Base-by-base conservation (phyloP, 768 basidiomycete species). In the Boletus patriciae region DNA sequence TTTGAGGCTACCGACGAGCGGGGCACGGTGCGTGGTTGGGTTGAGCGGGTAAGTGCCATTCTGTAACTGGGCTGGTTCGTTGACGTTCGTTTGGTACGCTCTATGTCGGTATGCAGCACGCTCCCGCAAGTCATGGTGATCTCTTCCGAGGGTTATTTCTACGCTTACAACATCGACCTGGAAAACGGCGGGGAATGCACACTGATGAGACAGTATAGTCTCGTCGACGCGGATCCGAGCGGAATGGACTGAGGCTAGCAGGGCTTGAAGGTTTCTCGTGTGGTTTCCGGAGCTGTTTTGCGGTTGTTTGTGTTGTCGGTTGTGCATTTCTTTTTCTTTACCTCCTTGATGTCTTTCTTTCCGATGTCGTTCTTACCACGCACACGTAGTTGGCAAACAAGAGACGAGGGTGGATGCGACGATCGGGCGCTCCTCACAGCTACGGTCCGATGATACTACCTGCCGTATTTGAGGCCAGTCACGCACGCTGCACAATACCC, bases 61-160 rank as follows among this genome's bases (percentile, higher is more conserved):
- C 51, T 18, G 9, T 38, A 18, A 21, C 5, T 13, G 4, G 21
- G 52, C 43, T 27, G 9, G 13, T 29, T 27, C 23, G 45, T 18
- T 45, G 27, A 50, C 31, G 10, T 25, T 18, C 13, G 33, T 54
- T 45, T 9, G 25, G 25, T 25, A 4, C 6, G 37, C 19, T 21
- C 43, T 31, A 37, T 38, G 41, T n/a, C 48, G 1, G 19, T 10
- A 3, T 29, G 16, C 66, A 94, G 92, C 18, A 94, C 93, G 8
- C 90, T 92, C 74, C 95, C 96, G 0, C 96, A 99, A 58, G 88
- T 98, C 12, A 96, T 97, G 92, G 94, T 99, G 23, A 84, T 98
- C 54, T 94, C 94, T 0, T 90, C 92, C 0, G 94, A 98, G 55
- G 96, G 96, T 2, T 90, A 93, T 64, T 96, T 97, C 71, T 98